Evolutionary conservation across 2,329 filamentous ascomycete genomes (phyloP).

Genomic region (Xylariaceae sp.): DNA sequence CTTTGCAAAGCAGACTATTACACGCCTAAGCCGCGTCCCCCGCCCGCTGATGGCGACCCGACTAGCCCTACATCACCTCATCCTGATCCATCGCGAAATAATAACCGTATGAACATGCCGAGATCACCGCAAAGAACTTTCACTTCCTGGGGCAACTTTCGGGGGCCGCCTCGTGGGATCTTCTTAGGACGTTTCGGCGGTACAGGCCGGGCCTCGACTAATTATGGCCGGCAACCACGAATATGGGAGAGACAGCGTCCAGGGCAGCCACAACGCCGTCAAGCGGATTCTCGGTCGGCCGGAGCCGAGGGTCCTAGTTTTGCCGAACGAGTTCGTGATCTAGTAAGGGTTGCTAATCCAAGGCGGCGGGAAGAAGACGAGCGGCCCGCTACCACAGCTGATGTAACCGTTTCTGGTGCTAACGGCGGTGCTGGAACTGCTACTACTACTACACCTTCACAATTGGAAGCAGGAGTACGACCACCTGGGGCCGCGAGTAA

Average conservation of each 20-base stretch:
- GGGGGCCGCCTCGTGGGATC: conserved; percentile 36
- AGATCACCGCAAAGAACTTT: conserved; percentile 44
- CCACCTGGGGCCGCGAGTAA: conserved; percentile 28
- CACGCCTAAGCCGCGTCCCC: conserved; percentile 81
- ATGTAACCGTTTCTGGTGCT: conserved; percentile 31
- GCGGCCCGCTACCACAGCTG: conserved; percentile 15
- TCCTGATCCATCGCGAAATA: conserved; percentile 40
- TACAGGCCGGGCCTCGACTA: conserved; percentile 15
- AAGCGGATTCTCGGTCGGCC: conserved; percentile 11
- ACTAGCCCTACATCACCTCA: conserved; percentile 35
- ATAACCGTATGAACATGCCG: conserved; percentile 53
- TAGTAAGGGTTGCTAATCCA: conserved; percentile 19
- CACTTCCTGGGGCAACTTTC: conserved; percentile 37
- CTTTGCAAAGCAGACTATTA: conserved; percentile 99
- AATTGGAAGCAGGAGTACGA: conserved; percentile 50
- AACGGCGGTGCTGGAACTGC: conserved; percentile 23
- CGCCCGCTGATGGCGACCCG: conserved; percentile 45
- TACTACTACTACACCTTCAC: conserved; percentile 45
- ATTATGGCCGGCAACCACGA: conserved; percentile 17
- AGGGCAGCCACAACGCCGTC: conserved; percentile 9
- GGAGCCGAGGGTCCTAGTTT: conserved; percentile 22
- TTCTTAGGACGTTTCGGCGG: conserved; percentile 30
- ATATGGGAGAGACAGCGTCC: conserved; percentile 25
- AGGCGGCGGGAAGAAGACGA: conserved; percentile 32
- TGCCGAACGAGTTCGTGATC: conserved; percentile 30